A percentile compares a stretch with the other conserved stretches of the same genome.
Conservation (phyloP, 495 filamentous ascomycete genomes). For the Tuber aestivum region DNA sequence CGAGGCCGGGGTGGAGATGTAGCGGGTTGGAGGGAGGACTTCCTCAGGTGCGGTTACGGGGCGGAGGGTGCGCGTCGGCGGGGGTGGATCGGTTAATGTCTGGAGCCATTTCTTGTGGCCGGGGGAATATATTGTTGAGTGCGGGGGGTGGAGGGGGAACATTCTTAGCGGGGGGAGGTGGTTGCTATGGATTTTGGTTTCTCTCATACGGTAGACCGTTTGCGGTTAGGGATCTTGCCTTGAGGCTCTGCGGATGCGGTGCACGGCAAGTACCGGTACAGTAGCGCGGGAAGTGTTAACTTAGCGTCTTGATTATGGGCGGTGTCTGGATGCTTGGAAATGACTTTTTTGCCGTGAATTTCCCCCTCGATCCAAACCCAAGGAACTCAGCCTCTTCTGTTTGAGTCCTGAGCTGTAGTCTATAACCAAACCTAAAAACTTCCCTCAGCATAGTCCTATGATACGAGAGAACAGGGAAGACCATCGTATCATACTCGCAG, state of each 20-base stretch:
- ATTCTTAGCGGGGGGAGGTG: constrained; percentile 8
- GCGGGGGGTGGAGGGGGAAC: constrained; percentile 16
- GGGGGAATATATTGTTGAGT: constrained; percentile 21
- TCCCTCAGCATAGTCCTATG: too few relatives aligned
- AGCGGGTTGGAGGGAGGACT: constrained; percentile 3
- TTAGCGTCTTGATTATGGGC: neutral
- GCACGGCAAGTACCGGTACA: neutral
- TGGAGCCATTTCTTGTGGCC: constrained; percentile 26
- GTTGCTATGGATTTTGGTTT: neutral
- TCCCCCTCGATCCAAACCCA: too few relatives aligned
- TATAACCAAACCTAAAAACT: too few relatives aligned
- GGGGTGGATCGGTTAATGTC: constrained; percentile 13
- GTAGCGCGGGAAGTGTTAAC: neutral
- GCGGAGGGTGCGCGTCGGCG: constrained; percentile 5
- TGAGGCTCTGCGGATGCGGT: neutral
- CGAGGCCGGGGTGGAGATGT: neutral
- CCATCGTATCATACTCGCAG: too few relatives aligned
- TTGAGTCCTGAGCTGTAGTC: neutral
- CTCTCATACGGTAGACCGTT: neutral
- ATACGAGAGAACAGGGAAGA: too few relatives aligned
- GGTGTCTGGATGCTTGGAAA: neutral
- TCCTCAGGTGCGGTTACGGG: constrained; percentile 8
- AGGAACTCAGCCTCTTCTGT: too few relatives aligned
- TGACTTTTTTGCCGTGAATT: neutral
- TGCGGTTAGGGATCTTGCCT: neutral